These are phyloP conservation scores for Podospora comata DNA, from an alignment of 495 filamentous ascomycete species.

Conservation along the genomic window DNA sequence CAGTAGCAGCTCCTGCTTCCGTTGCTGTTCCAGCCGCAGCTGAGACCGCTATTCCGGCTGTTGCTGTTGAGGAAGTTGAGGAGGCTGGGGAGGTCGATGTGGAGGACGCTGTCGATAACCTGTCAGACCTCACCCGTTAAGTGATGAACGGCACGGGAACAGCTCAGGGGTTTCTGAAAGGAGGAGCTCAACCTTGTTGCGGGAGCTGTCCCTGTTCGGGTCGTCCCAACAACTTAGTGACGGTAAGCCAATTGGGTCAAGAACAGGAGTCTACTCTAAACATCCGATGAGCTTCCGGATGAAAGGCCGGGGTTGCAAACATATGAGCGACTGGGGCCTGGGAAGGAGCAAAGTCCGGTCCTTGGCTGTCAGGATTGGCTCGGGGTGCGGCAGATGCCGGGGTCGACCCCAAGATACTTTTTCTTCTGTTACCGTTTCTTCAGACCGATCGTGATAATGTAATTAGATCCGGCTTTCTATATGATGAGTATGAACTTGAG, in stretches of 20 bases:
- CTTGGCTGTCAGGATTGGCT: neutral
- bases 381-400: neutral
- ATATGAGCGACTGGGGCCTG: neutral
- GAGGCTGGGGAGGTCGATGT: neutral
- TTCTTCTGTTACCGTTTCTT: neutral
- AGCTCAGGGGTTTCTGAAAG: neutral
- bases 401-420: neutral
- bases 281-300: constrained; percentile 3
- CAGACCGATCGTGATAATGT: neutral
- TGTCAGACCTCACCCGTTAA: constrained; percentile 33
- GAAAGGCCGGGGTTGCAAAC: neutral
- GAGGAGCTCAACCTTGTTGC: neutral
- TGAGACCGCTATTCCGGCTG: constrained; percentile 11
- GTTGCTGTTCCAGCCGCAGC: constrained; percentile 16
- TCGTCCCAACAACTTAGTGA: neutral
- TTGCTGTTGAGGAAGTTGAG: neutral
- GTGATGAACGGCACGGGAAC: neutral
- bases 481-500: constrained; percentile 1
- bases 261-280: neutral
- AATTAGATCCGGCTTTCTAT: neutral
- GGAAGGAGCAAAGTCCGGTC: neutral
- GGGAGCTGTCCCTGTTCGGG: neutral
- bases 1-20: constrained; percentile 10
- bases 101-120: constrained; percentile 18
- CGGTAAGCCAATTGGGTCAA: neutral